Evolutionary conservation across 768 basidiomycete genomes (phyloP), one percentile per base, ranked within the genome.

Genomic region (Boletellus ananas): DNA sequence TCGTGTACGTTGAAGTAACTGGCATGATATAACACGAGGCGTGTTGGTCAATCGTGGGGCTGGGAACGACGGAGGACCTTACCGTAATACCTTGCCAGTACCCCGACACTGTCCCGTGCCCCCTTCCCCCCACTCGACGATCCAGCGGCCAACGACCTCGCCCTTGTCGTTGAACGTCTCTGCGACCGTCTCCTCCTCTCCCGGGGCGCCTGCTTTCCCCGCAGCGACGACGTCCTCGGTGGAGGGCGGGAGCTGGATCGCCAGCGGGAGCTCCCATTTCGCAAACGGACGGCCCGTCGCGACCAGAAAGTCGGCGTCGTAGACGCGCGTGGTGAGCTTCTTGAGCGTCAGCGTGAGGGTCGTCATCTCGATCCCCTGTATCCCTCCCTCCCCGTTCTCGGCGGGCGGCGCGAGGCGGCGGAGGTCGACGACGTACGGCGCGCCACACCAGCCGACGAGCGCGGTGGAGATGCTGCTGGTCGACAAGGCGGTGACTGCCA

Each of bases 401-500:
- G 72, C 70, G 13, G 74, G 72, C 3, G 75, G 70, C 13, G 67
- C 71, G 41, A 84, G 71, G 20, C 74, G 71, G 52, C 79, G 79
- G 43, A 92, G 74, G 11, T 70, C 69, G 8, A 78, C 78, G 27
- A 92, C 89, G 69, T 94, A 91, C 7, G 88, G 86, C 42, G 77
- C 74, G 6, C 84, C 85, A 40, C 80, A 83, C 74, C 80, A 81
- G 7, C 80, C 74, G 36, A 94, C 83, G 38, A 93, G 74, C 0
- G 75, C 79, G 3, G 91, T 93, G 43, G 87, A 90, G 36, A 87
- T 68, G 11, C 80, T 76, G 36, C 85, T 87, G 0, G 88, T 89
- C 34, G 77, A 77, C 51, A 94, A 56, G 3, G 90, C 91, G 8
- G 84, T 83, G 10, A 71, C 71, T 1, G 84, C 86, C 29, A 94